Evolutionary conservation across 2,329 filamentous ascomycete genomes (phyloP).

Genomic region (Madurella fahalii): DNA sequence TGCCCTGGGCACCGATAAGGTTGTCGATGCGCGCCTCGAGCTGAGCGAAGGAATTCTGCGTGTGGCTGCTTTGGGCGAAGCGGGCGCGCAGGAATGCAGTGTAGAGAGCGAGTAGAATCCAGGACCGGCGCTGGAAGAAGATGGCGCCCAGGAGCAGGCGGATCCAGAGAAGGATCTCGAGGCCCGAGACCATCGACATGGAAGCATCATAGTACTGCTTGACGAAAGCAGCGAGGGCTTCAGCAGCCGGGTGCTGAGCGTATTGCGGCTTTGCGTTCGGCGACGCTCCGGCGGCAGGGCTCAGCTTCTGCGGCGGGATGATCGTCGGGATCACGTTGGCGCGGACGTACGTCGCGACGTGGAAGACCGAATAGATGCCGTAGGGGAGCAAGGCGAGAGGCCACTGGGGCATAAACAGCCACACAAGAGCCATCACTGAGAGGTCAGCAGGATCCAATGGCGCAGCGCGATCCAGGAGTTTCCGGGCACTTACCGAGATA

Average conservation of each 20-base stretch:
- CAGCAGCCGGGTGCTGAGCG: conserved; percentile 60
- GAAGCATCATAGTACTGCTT: conserved; percentile 97
- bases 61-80: conserved; percentile 84
- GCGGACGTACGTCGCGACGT: conserved; percentile 94
- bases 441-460: not conserved
- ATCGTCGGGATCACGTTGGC: conserved; percentile 88
- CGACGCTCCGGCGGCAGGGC: conserved; percentile 52
- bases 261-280: conserved; percentile 54
- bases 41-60: conserved; percentile 75
- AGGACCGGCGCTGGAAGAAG: conserved; percentile 84
- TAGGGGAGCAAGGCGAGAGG: conserved; percentile 89
- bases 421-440: conserved; percentile 85
- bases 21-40: conserved; percentile 74
- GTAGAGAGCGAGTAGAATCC: conserved; percentile 83
- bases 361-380: conserved; percentile 96
- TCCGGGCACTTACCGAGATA: conserved; percentile 72
- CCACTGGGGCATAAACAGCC: conserved; percentile 88
- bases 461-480: not conserved
- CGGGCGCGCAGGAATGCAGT: conserved; percentile 88
- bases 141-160: conserved; percentile 77
- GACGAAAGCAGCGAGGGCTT: conserved; percentile 86
- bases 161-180: conserved; percentile 85
- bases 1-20: conserved; percentile 79
- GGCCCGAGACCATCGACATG: conserved; percentile 85
- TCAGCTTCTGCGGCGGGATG: conserved; percentile 58